Evolutionary conservation across 129 eudicot genomes (phyloP).

Genomic region (Heracleum sosnowskyi): DNA sequence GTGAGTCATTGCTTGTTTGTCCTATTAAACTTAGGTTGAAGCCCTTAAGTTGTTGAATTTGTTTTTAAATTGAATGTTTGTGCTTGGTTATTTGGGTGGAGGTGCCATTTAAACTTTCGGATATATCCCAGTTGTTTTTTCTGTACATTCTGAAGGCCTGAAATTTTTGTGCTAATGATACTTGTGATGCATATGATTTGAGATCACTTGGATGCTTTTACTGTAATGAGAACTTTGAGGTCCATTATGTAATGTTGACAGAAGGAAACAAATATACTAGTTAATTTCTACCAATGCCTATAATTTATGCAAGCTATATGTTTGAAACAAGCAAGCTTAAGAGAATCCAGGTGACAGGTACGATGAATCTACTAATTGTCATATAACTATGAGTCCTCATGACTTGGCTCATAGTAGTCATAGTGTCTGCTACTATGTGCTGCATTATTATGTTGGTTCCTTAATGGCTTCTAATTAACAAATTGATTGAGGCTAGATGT

Average conservation of each 20-base stretch:
- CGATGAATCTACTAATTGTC: neutral
- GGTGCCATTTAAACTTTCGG: neutral
- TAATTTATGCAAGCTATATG: neutral
- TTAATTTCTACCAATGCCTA: neutral
- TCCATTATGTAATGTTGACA: neutral
- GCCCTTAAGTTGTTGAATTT: neutral
- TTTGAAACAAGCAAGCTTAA: neutral
- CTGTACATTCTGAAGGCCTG: neutral
- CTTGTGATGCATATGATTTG: neutral
- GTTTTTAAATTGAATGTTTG: neutral
- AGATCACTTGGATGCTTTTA: neutral
- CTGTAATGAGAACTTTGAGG: neutral
- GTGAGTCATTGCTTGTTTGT: neutral
- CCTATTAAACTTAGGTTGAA: neutral
- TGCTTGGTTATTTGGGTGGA: neutral
- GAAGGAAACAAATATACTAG: neutral
- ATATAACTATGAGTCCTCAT: neutral
- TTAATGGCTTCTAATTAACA: neutral
- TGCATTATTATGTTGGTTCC: neutral
- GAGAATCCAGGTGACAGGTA: neutral
- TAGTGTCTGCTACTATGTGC: neutral
- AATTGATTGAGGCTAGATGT: neutral
- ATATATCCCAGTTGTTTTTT: neutral
- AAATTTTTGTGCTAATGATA: neutral
- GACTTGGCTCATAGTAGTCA: neutral